A percentile compares a stretch with the other conserved stretches of the same genome.
Evolutionary conservation across 441 rosid species (phyloP).

Genomic region (Mallotus repandus): DNA sequence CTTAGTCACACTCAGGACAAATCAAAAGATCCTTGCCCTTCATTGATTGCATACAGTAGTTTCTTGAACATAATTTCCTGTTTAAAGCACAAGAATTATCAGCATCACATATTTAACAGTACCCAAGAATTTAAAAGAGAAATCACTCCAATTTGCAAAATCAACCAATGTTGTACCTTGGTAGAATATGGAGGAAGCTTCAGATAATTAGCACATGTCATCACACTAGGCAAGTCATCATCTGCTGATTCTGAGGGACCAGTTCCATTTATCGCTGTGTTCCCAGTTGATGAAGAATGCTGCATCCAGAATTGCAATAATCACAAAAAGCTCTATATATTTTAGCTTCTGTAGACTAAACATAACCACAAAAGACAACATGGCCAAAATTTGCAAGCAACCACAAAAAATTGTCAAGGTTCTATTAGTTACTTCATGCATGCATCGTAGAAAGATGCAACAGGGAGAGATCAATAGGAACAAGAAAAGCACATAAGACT

Average conservation of each 20-base stretch:
- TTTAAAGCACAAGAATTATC: constrained; percentile 22
- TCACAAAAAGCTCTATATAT: background rate
- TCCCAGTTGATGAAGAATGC: constrained; percentile 75
- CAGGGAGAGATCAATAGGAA: background rate
- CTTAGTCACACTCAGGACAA: constrained; percentile 63
- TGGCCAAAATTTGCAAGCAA: background rate
- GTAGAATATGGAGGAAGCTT: constrained; percentile 98
- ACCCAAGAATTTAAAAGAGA: background rate
- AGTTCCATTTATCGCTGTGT: constrained; percentile 61
- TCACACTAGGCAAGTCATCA: constrained; percentile 96
- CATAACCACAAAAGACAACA: too few relatives aligned
- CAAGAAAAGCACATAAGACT: background rate
- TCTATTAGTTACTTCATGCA: background rate
- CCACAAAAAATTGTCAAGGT: background rate
- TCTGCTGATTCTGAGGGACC: constrained; percentile 83
- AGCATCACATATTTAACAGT: background rate
- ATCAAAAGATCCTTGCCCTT: constrained; percentile 99
- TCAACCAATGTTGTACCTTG: constrained; percentile 43
- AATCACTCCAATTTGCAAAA: background rate
- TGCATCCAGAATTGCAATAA: constrained; percentile 33
- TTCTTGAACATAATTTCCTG: constrained; percentile 99
- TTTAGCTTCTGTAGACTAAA: background rate
- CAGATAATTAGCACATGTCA: constrained; percentile 99
- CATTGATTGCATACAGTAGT: constrained; percentile 85
- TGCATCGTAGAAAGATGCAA: background rate